A percentile compares a stretch with the other conserved stretches of the same genome.
Conservation (phyloP, 768 basidiomycete genomes). For the Pleurotus salmoneostramineus region DNA sequence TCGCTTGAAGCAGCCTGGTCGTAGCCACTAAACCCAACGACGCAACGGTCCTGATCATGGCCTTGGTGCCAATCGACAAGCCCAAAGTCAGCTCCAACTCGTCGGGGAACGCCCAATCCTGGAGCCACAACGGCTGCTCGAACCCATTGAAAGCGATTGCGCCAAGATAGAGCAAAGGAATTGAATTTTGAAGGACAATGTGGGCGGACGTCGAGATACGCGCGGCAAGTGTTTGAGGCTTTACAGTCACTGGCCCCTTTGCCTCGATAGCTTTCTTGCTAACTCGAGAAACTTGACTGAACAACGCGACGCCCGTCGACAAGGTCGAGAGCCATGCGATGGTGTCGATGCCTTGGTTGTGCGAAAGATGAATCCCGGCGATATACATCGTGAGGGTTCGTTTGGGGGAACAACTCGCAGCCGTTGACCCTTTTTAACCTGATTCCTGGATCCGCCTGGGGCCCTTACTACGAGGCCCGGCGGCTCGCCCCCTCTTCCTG, state of each 20-base stretch:
- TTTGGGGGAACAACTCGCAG: background rate
- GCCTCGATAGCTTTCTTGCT: constrained; percentile 10
- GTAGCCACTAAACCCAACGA: constrained; percentile 20
- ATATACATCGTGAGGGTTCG: constrained; percentile 12
- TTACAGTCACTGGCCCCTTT: constrained; percentile 14
- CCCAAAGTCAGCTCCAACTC: constrained; percentile 12
- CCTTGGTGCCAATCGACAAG: constrained; percentile 14
- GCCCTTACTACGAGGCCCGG: too few relatives aligned
- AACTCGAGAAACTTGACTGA: background rate
- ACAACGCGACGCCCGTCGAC: background rate
- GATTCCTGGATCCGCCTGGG: too few relatives aligned
- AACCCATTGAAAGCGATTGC: constrained; percentile 23
- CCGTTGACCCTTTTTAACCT: too few relatives aligned
- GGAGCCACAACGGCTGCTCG: constrained; percentile 31
- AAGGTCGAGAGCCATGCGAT: constrained; percentile 11
- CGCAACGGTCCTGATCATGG: constrained; percentile 20
- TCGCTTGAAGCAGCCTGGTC: constrained; percentile 10
- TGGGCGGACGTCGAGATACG: constrained; percentile 25
- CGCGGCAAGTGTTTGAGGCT: constrained; percentile 16
- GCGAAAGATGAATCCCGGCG: constrained; percentile 17
- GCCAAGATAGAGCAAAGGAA: constrained; percentile 23
- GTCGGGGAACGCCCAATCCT: constrained; percentile 18
- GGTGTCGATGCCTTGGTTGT: constrained; percentile 18
- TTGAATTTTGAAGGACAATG: constrained; percentile 15
- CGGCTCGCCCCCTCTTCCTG: too few relatives aligned